Base-by-base conservation (phyloP, 116 monocot genomes). In the Dioscorea cayenensis region DNA sequence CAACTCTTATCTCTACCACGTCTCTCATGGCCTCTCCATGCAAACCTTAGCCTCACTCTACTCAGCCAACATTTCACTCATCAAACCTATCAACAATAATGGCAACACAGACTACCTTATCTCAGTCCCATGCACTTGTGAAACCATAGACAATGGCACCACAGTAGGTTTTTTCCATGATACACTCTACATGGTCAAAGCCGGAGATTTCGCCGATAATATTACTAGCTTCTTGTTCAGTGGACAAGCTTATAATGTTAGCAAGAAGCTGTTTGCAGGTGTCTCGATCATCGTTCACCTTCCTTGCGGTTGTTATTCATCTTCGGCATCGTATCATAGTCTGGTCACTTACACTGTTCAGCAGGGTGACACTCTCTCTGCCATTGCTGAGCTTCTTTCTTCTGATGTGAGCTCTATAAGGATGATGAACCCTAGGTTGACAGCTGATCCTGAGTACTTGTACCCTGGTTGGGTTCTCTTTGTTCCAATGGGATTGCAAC, bases 341-440 rank as follows among this genome's bases (percentile, higher is more conserved):
- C 67, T 77, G 14, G 73, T 71, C n/a, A 76, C 78, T 10, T 86
- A 86, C 27, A 64, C 86, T 7, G 86, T 86, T 52, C 64, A 86
- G 49, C 25, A 16, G 12, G 74, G 74, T 36, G 86, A 86, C 64
- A 82, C 86, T n/a, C 48, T 82, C 32, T 55, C 43, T 13, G 28
- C 38, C 1, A 82, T 86, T 1, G 73, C 79, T 3, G 43, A 19
- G 14, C n/a, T 74, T 58, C 67, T 86, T 0, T 36, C 38, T 13
- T 75, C 86, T 2, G 79, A 79, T 28, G 17, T 49, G 23, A 67
- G 43, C 3, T 69, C 28, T 55, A 82, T 77, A 14, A 1, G 62
- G 64, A 63, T 20, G 7, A 20, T 76, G 73, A 86, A 86, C 58
- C 12, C 28, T 7, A 63, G 36, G 35, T 28, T 82, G n/a, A 58